These are phyloP conservation scores for Blastobotrys raffinosifermentans DNA, from an alignment of 1,139 yeast genomes.

Conservation along the genomic window DNA sequence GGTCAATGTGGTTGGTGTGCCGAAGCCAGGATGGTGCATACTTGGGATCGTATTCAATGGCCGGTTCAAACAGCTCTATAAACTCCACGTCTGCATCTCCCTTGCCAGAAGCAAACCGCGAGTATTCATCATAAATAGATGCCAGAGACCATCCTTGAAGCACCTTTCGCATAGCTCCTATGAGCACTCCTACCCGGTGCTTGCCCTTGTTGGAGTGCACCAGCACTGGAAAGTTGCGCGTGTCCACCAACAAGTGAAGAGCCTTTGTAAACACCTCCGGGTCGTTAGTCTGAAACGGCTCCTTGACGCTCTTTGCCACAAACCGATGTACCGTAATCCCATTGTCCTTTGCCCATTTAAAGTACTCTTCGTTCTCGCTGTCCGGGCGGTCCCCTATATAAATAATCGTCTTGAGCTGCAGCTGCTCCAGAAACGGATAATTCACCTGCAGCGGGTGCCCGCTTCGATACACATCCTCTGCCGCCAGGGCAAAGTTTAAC, in stretches of 20 bases:
- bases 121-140: slow-evolving; percentile 91
- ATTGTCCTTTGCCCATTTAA: slow-evolving; percentile 52
- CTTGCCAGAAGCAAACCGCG: slow-evolving; percentile 87
- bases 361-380: slow-evolving; percentile 54
- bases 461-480: slow-evolving; percentile 78
- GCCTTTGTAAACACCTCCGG: slow-evolving; percentile 56
- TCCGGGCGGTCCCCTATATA: slow-evolving; percentile 59
- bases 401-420: slow-evolving; percentile 70
- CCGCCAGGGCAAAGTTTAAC: slow-evolving; percentile 80
- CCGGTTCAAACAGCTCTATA: slow-evolving; percentile 27
- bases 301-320: slow-evolving; percentile 65
- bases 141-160: slow-evolving; percentile 92
- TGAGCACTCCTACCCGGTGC: slow-evolving; percentile 87
- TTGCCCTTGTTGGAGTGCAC: slow-evolving; percentile 94
- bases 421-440: slow-evolving; percentile 65
- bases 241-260: slow-evolving; percentile 57
- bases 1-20: too few species aligned
- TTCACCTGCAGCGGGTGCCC: slow-evolving; percentile 92
- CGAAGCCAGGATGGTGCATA: slow-evolving; percentile 31
- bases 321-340: slow-evolving; percentile 59
- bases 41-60: slow-evolving; percentile 24
- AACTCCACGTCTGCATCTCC: slow-evolving; percentile 71
- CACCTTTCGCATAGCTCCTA: slow-evolving; percentile 78
- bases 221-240: slow-evolving; percentile 74
- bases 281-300: slow-evolving; percentile 60